Evolutionary conservation across 106 monocot species (phyloP).

Genomic region (Allium cepa): DNA sequence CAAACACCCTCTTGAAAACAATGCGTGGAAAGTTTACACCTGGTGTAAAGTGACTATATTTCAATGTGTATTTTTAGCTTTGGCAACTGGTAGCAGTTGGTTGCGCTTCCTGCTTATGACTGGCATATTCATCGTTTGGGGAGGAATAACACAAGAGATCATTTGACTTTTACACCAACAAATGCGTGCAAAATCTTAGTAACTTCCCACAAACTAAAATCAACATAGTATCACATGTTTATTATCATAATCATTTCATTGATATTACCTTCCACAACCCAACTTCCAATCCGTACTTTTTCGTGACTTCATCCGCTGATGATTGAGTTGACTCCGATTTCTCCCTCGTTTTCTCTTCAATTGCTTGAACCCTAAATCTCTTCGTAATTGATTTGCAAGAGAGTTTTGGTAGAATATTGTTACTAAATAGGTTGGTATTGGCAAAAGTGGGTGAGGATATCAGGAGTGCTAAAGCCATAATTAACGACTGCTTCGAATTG

Average conservation of each 20-base stretch:
- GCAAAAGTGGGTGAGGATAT: neutral
- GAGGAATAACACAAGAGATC: no score
- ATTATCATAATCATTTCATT: neutral
- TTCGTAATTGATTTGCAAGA: constrained; percentile 2
- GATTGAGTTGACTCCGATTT: constrained; percentile 9
- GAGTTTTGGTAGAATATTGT: neutral
- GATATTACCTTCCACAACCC: constrained; percentile 84
- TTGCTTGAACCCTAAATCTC: constrained; percentile 19
- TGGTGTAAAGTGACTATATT: no score
- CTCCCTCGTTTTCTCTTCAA: constrained; percentile 49
- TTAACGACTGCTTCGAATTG: neutral
- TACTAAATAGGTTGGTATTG: neutral
- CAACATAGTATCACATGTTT: no score
- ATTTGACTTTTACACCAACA: no score
- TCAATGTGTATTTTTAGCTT: no score
- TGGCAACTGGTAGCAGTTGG: no score
- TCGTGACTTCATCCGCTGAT: constrained; percentile 52
- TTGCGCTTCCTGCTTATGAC: no score
- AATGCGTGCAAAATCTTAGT: no score
- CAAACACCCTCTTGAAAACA: no score
- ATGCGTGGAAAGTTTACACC: no score
- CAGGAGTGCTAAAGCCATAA: constrained; percentile 2
- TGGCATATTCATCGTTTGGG: no score
- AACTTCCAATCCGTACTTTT: constrained; percentile 84
- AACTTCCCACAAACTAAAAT: no score